Evolutionary conservation across 75 land plant species (phyloP), one percentile per base, ranked within the genome.

Genomic region (Selaginella moellendorffii): DNA sequence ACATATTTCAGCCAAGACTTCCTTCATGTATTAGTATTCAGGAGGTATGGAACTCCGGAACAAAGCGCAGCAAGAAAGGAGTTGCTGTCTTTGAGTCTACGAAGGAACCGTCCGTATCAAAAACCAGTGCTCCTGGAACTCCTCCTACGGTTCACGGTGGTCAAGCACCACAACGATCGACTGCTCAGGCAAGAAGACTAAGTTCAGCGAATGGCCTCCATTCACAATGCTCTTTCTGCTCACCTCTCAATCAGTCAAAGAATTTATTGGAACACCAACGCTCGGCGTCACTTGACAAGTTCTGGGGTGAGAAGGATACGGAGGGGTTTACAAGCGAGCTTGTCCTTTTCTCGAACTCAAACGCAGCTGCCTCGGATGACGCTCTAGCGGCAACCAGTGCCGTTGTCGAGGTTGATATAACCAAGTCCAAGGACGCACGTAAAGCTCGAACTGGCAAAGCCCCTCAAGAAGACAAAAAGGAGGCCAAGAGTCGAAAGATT

Each of bases 31-130:
- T n/a, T n/a, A n/a, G 23, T 2, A 22, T 54, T n/a, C n/a, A 63
- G 56, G 96, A 92, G 74, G 81, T 81, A 25, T 92, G 97, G 97
- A 81, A 85, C 22, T 87, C 85, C 62, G 86, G 80, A 21, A 31
- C 76, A 54, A 88, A 69, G 69, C 80, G 89, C 54, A 80, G 73
- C 2, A 83, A 82, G 80, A 68, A 72, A 77, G 46, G 46, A 36
- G 14, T 36, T 36, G 14, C 14, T 36, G 14, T n/a, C n/a, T n/a
- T n/a, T n/a, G n/a, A n/a, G n/a, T n/a, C n/a, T n/a, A 36, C 14
- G 5, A 36, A 36, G 46, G 46, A 36, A 36, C 10, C 46, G 10
- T 14, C n/a, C n/a, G n/a, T 14, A 36, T 5, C 46, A 5, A 36
- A 14, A 36, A 14, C 46, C 5, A 36, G 5, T 36, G 46, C 46